Percentiles rank a stretch among this genome's conserved stretches.
phyloP scores from a whole-genome alignment of 73 alveolate genomes.

The Loxodes magnus region DNA sequence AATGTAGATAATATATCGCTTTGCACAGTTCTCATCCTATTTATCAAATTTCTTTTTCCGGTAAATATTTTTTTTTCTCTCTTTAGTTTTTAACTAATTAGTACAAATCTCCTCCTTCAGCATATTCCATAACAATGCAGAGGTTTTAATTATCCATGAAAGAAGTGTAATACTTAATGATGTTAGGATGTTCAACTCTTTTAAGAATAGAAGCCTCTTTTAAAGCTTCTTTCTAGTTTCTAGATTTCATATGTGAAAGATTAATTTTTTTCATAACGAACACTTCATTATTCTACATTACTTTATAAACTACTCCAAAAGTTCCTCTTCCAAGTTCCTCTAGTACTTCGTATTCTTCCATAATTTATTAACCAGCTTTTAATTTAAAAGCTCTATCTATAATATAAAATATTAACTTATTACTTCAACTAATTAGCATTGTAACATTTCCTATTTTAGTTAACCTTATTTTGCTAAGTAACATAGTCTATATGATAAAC shows the following conservation, averaged over 20 bases:
- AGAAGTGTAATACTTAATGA: conserved; percentile 44
- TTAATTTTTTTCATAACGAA: conserved; percentile 61
- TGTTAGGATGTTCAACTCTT: conserved; percentile 56
- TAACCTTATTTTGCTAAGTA: too few relatives aligned
- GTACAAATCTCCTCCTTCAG: conserved; percentile 22
- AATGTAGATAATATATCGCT: conserved; percentile 19
- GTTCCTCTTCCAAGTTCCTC: conserved; percentile 87
- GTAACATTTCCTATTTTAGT: too few relatives aligned
- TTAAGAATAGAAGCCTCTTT: conserved; percentile 60
- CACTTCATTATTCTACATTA: conserved; percentile 46
- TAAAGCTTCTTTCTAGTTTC: conserved; percentile 46
- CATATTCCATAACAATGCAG: conserved; percentile 43
- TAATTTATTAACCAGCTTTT: too few relatives aligned
- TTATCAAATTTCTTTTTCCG: conserved; percentile 13
- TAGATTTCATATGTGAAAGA: conserved; percentile 19
- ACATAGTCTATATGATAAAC: too few relatives aligned
- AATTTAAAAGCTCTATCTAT: too few relatives aligned
- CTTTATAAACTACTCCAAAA: conserved; percentile 74
- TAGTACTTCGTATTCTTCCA: too few relatives aligned
- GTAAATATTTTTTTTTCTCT: conserved; percentile 10
- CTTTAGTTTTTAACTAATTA: conserved; percentile 36
- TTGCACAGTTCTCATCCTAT: neutral
- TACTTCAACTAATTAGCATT: too few relatives aligned
- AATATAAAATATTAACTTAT: too few relatives aligned
- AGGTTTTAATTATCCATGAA: conserved; percentile 55